Percentiles rank a stretch among this genome's conserved stretches.
Conservation (phyloP, 2,329 filamentous ascomycete species). For the Paramyrothecium sp. region DNA sequence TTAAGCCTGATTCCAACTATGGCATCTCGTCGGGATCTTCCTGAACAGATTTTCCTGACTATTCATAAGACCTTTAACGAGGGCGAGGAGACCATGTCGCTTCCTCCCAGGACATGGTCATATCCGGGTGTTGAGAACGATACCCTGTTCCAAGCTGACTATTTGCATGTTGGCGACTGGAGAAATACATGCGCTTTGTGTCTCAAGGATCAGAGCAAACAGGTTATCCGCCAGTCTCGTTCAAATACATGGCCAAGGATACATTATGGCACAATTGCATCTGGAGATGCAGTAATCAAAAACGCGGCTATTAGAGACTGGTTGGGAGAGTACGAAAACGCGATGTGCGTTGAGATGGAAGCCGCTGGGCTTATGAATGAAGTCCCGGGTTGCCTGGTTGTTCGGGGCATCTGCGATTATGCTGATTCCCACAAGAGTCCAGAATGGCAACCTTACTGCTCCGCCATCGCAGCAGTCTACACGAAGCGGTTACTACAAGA, state of each 20-base stretch:
- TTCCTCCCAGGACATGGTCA: too few relatives aligned
- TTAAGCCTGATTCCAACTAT: too few relatives aligned
- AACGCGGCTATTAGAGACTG: not conserved
- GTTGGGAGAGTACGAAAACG: not conserved
- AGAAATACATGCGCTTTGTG: too few relatives aligned
- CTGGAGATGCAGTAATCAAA: not conserved
- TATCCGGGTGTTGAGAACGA: too few relatives aligned
- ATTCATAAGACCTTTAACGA: too few relatives aligned
- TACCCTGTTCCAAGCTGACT: too few relatives aligned
- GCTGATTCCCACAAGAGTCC: not conserved
- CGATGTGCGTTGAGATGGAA: not conserved
- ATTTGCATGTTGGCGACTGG: too few relatives aligned
- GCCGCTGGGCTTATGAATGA: not conserved
- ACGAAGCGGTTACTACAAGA: not conserved
- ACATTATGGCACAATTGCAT: not conserved
- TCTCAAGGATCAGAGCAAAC: too few relatives aligned
- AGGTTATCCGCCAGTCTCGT: too few relatives aligned
- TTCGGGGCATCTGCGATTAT: not conserved
- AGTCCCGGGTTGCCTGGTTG: not conserved
- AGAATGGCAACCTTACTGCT: not conserved
- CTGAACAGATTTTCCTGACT: too few relatives aligned
- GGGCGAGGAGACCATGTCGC: too few relatives aligned
- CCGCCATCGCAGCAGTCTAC: not conserved
- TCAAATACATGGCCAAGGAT: not conserved
- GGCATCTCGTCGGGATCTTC: too few relatives aligned